Conservation (phyloP, 2,329 filamentous ascomycete genomes). For the Trichophyton mentagrophytes region DNA sequence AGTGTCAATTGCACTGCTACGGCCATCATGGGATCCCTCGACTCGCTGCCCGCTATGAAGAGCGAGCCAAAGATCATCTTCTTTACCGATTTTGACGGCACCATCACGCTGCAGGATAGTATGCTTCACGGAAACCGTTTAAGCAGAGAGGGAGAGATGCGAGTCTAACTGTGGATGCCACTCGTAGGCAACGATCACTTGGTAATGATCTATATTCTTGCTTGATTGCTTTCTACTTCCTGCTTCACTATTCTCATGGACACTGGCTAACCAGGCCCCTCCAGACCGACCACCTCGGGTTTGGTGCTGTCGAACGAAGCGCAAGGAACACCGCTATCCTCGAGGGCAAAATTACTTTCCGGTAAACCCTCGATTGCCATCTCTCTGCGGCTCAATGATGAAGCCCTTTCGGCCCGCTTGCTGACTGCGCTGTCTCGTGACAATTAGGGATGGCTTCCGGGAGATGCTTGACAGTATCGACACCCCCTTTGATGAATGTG, state of each 20-base stretch:
- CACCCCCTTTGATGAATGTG: constrained; percentile 68
- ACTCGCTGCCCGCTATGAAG: constrained; percentile 29
- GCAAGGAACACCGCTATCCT: constrained; percentile 68
- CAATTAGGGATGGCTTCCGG: constrained; percentile 58
- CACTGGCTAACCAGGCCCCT: not conserved
- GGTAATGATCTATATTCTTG: constrained; percentile 25
- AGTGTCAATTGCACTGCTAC: not conserved
- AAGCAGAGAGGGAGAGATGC: not conserved
- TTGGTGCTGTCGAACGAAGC: constrained; percentile 57
- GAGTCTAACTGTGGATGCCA: not conserved
- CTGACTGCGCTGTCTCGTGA: not conserved
- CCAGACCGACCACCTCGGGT: constrained; percentile 86
- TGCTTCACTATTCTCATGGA: not conserved
- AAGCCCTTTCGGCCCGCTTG: not conserved
- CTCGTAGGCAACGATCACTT: constrained; percentile 51
- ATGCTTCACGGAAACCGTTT: constrained; percentile 18
- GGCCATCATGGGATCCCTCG: constrained; percentile 11
- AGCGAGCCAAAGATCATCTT: constrained; percentile 79
- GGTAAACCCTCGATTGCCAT: constrained; percentile 28
- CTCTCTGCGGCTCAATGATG: not conserved
- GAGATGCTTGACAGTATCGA: constrained; percentile 85
- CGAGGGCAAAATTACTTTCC: constrained; percentile 56
- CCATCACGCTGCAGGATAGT: constrained; percentile 66
- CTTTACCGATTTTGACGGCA: constrained; percentile 98
- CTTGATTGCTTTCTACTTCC: not conserved